Evolutionary conservation across 805 yeast genomes (phyloP).

Genomic region (Kodamaea kaohsiungensis): DNA sequence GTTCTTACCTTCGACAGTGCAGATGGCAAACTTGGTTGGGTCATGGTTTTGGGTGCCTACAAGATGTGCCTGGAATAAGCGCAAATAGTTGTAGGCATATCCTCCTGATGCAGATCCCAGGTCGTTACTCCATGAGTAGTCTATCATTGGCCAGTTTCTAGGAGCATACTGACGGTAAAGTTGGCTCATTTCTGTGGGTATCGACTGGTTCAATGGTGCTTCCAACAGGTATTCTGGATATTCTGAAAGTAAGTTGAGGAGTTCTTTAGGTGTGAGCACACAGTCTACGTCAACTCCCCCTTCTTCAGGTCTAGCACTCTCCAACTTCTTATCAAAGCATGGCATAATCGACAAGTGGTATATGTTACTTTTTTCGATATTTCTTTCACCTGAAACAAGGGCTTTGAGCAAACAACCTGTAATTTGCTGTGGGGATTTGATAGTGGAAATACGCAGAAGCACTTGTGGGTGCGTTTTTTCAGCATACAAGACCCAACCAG

Average conservation of each 20-base stretch:
- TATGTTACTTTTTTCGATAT: slow-evolving; percentile 39
- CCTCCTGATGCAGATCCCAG: slow-evolving; percentile 90
- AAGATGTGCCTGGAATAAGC: slow-evolving; percentile 33
- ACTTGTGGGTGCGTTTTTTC: slow-evolving; percentile 93
- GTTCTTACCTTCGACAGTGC: slow-evolving; percentile 65
- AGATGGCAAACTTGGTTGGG: slow-evolving; percentile 28
- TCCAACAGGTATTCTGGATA: slow-evolving; percentile 35
- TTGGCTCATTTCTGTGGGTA: slow-evolving; percentile 19
- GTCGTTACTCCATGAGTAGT: slow-evolving; percentile 69
- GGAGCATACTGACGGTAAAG: slow-evolving; percentile 50
- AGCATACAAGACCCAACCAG: slow-evolving; percentile 95
- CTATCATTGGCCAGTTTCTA: slow-evolving; percentile 56
- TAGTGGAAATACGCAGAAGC: slow-evolving; percentile 65
- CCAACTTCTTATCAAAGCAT: slow-evolving; percentile 94
- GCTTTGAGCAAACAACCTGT: slow-evolving; percentile 78
- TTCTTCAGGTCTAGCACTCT: slow-evolving; percentile 83
- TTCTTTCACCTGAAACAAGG: slow-evolving; percentile 35
- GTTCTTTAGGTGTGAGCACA: slow-evolving; percentile 88
- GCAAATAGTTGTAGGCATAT: slow-evolving; percentile 70
- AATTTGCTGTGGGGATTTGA: slow-evolving; percentile 91
- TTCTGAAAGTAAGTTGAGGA: slow-evolving; percentile 69
- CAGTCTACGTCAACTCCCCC: slow-evolving; percentile 76
- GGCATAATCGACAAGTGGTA: slow-evolving; percentile 94
- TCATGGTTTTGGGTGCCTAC: slow-evolving; percentile 14
- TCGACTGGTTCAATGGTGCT: slow-evolving; percentile 21